Evolutionary conservation across 345 rosid genomes (phyloP).

Genomic region (Melaleuca quinquenervia): DNA sequence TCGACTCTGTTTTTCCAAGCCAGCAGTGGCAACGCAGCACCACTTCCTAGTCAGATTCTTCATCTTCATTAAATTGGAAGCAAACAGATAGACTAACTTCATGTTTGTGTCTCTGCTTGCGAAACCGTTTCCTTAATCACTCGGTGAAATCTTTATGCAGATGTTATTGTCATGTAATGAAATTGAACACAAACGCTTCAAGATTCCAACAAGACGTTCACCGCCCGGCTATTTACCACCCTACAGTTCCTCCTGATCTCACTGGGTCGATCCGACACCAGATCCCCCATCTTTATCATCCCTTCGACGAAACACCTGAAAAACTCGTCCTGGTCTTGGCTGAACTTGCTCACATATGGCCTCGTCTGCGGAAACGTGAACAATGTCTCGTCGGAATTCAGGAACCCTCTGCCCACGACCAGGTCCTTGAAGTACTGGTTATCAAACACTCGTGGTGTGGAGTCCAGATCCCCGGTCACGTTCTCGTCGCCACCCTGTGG

Average conservation of each 20-base stretch:
- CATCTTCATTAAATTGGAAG: not conserved
- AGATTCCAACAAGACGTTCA: slow-evolving; percentile 13
- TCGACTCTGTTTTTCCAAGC: not conserved
- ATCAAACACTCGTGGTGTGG: slow-evolving; percentile 57
- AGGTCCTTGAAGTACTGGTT: slow-evolving; percentile 78
- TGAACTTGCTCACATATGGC: slow-evolving; percentile 35
- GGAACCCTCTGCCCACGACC: slow-evolving; percentile 74
- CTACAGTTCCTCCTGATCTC: slow-evolving; percentile 69
- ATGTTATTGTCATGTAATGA: not conserved
- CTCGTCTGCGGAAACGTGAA: slow-evolving; percentile 46
- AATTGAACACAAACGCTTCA: not conserved
- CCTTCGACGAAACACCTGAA: slow-evolving; percentile 59
- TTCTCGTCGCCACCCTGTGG: slow-evolving; percentile 62
- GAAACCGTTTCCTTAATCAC: not conserved
- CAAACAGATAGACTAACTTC: not conserved
- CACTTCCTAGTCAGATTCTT: not conserved
- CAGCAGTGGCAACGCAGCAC: not conserved
- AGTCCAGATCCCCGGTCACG: slow-evolving; percentile 59
- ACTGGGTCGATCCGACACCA: slow-evolving; percentile 60
- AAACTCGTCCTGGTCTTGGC: slow-evolving; percentile 38
- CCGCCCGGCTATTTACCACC: slow-evolving; percentile 33
- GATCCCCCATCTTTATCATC: slow-evolving; percentile 84
- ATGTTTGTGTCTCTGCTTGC: not conserved
- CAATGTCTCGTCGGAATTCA: slow-evolving; percentile 87
- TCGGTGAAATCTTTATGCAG: not conserved